Evolutionary conservation across 2,329 filamentous ascomycete genomes (phyloP).

Genomic region (Pestalotiopsis sp.): DNA sequence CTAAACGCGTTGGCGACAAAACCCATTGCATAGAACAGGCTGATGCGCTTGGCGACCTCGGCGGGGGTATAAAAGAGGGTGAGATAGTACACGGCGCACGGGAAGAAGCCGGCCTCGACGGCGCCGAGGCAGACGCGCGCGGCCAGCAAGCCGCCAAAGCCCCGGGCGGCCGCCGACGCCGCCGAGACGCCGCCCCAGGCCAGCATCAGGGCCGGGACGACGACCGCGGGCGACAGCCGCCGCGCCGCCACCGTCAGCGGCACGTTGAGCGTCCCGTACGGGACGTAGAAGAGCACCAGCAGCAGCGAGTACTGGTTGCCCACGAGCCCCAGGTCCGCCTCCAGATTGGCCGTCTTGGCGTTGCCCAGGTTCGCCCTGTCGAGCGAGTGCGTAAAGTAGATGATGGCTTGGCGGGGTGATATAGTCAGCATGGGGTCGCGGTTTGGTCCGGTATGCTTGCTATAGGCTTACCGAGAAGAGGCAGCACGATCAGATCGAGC

Average conservation of each 20-base stretch:
- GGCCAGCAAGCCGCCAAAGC: slow-evolving; percentile 25
- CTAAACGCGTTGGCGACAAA: slow-evolving; percentile 25
- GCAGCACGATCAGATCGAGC: slow-evolving; percentile 7
- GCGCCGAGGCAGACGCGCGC: slow-evolving; percentile 26
- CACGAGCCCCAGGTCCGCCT: slow-evolving; percentile 29
- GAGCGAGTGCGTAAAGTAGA: slow-evolving; percentile 24
- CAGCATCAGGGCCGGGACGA: slow-evolving; percentile 30
- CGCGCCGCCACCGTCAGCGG: slow-evolving; percentile 29
- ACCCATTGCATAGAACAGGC: slow-evolving; percentile 22
- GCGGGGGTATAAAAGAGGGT: slow-evolving; percentile 27
- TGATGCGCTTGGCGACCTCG: slow-evolving; percentile 21
- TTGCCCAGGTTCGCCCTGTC: slow-evolving; percentile 34
- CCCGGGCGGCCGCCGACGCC: slow-evolving; percentile 22
- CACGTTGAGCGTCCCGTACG: slow-evolving; percentile 29
- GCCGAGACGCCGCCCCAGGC: slow-evolving; percentile 29
- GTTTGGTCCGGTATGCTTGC: neutral
- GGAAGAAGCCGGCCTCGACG: slow-evolving; percentile 30
- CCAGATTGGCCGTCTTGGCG: slow-evolving; percentile 32
- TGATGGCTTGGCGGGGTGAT: slow-evolving; percentile 20
- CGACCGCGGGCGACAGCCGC: slow-evolving; percentile 27
- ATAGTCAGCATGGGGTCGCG: slow-evolving; percentile 17
- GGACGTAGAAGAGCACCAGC: slow-evolving; percentile 35
- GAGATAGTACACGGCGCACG: slow-evolving; percentile 27
- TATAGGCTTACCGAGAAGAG: slow-evolving; percentile 2
- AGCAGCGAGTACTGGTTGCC: slow-evolving; percentile 34